Conservation (phyloP, 352 stramenopile genomes). For the Globisporangium camurandrum region DNA sequence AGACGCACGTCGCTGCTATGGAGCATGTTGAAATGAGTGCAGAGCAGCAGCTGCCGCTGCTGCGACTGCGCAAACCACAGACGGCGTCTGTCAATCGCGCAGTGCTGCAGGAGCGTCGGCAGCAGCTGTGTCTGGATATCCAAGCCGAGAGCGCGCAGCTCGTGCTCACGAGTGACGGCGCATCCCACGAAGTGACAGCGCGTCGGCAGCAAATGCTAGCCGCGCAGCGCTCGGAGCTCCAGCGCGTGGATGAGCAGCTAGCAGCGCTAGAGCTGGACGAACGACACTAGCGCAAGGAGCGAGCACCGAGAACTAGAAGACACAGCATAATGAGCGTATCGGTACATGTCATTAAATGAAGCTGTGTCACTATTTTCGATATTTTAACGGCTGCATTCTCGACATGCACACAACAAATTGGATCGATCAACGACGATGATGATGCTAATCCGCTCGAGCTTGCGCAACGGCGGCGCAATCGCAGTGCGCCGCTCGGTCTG, state of each 20-base stretch:
- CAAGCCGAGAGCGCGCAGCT: conserved; percentile 40
- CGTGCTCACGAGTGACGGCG: conserved; percentile 23
- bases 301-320: neutral
- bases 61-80: no score
- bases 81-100: conserved; percentile 7
- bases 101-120: conserved; percentile 21
- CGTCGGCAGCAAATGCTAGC: conserved; percentile 13
- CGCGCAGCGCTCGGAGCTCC: conserved; percentile 9
- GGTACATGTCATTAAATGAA: neutral
- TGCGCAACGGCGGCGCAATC: neutral
- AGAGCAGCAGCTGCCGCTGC: neutral
- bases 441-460: neutral
- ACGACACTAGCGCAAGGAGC: neutral
- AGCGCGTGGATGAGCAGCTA: conserved; percentile 8
- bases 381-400: no score
- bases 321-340: neutral
- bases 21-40: neutral
- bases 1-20: no score
- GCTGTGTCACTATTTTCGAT: no score
- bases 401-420: neutral
- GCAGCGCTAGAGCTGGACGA: neutral
- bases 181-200: conserved; percentile 11
- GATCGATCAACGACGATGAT: neutral
- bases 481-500: neutral
- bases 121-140: conserved; percentile 48